Base-by-base conservation (phyloP, 306 rosid genomes). In the Argentina anserina region DNA sequence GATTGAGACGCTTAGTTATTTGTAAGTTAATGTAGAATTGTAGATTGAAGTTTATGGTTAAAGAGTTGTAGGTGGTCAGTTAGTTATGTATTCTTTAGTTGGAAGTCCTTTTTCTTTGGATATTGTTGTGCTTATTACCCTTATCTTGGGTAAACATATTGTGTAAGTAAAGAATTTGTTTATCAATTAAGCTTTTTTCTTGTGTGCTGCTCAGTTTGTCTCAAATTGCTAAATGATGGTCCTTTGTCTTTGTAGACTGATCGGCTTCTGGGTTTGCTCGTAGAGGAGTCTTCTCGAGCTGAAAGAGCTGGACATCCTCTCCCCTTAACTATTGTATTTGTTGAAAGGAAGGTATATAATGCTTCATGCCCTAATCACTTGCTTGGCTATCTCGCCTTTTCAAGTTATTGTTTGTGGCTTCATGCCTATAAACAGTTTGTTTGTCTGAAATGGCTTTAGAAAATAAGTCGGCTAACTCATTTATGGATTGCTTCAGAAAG, bases 261-360 rank as follows among this genome's bases (percentile, higher is more conserved):
- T 75, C 86, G 86, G 61, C 92, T 91, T 70, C 87, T 91, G 78
- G 90, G 67, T 74, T 71, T 91, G 81, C 97, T 91, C 26, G 95
- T 91, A 9, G 97, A 91, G 75, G 95, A 86, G 80, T 86, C 91
- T 69, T 82, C 90, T 61, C 89, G 84, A 75, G 87, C 89, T 72
- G 95, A 87, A 87, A 84, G 77, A 67, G 47, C 82, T 61, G 90
- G 92, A 46, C 92, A 85, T 76, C 88, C 91, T 7, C 67, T 91
- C 78, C 97, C 88, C 21, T 78, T 91, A 71, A 91, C 95, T 46
- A 91, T 91, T 64, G 97, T 91, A 15, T 91, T 91, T 73, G 97
- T 91, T 80, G 97, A 91, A 71, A 89, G 97, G 79, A 91, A 91
- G 95, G 97, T 91, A 82, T 59, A 29, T 21, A 20, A 9, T 56